Conservation (phyloP, 2,329 filamentous ascomycete species). For the Drechslerella coelobrocha region DNA sequence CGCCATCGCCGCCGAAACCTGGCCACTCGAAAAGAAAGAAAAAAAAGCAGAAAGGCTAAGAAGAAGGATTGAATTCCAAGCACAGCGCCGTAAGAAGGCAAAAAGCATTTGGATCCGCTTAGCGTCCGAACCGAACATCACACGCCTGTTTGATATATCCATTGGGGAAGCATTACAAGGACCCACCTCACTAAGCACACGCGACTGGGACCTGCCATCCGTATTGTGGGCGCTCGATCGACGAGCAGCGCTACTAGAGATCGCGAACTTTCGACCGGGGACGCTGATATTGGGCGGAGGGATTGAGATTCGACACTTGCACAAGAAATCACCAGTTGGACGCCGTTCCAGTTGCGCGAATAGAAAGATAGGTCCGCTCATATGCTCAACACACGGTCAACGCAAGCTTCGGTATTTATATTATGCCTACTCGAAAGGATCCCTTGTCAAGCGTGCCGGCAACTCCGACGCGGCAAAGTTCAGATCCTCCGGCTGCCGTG, state of each 20-base stretch:
- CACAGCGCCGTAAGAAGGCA: slow-evolving; percentile 9
- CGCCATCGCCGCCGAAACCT: slow-evolving; percentile 7
- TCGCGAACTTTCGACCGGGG: neutral
- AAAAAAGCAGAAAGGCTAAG: slow-evolving; percentile 14
- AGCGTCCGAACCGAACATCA: slow-evolving; percentile 32
- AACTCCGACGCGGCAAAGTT: slow-evolving; percentile 47
- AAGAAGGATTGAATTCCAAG: slow-evolving; percentile 12
- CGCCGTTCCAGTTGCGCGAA: neutral
- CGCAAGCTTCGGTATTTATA: slow-evolving; percentile 40
- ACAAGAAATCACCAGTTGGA: too few relatives aligned
- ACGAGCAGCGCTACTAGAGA: neutral
- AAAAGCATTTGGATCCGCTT: slow-evolving; percentile 9
- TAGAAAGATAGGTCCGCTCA: neutral
- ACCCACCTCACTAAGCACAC: slow-evolving; percentile 42
- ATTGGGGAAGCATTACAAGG: slow-evolving; percentile 25
- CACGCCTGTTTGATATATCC: slow-evolving; percentile 42
- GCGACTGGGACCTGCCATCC: slow-evolving; percentile 14
- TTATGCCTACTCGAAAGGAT: slow-evolving; percentile 51
- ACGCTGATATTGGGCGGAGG: neutral
- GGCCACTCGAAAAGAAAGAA: slow-evolving; percentile 16
- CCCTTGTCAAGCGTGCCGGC: slow-evolving; percentile 50
- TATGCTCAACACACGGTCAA: slow-evolving; percentile 50
- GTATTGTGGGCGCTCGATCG: neutral
- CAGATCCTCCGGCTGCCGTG: slow-evolving; percentile 48
- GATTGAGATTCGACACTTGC: too few relatives aligned